These are phyloP conservation scores for Leucocoprinus sp. DNA, from an alignment of 768 basidiomycete species.

Conservation along the genomic window DNA sequence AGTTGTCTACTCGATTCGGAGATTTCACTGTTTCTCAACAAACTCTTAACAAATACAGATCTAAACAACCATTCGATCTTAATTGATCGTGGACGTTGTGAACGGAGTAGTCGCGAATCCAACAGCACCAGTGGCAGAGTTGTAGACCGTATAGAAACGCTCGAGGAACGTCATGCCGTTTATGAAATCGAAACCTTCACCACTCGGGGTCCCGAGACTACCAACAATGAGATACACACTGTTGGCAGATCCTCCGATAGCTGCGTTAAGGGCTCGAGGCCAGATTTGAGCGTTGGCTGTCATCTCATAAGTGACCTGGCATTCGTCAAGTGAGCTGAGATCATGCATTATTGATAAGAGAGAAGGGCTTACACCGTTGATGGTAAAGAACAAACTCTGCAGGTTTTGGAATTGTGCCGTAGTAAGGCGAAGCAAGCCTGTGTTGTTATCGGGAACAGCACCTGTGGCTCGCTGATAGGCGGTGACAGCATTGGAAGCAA, in stretches of 20 bases:
- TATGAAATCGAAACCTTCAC: constrained; percentile 59
- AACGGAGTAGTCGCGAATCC: constrained; percentile 48
- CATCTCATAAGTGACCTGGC: constrained; percentile 42
- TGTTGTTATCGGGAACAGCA: constrained; percentile 27
- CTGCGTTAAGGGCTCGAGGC: constrained; percentile 50
- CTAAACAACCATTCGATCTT: too few species aligned
- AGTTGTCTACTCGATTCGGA: too few species aligned
- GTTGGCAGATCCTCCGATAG: constrained; percentile 42
- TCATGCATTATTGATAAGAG: background rate
- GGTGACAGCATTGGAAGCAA: constrained; percentile 38
- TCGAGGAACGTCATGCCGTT: constrained; percentile 30
- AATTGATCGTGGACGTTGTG: constrained; percentile 39
- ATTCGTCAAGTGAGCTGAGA: background rate
- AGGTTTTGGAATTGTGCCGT: constrained; percentile 40
- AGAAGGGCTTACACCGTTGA: constrained; percentile 35
- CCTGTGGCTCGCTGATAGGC: constrained; percentile 39
- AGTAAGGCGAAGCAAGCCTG: constrained; percentile 49
- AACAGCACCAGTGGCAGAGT: constrained; percentile 48
- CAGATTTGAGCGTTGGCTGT: constrained; percentile 66
- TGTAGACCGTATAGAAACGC: constrained; percentile 62
- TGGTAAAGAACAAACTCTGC: constrained; percentile 48
- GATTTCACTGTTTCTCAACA: too few species aligned
- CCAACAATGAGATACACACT: constrained; percentile 49
- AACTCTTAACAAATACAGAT: too few species aligned
- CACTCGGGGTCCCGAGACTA: constrained; percentile 43